Conservation (phyloP, 148 eudicot genomes). For the Mesembryanthemum crystallinum region DNA sequence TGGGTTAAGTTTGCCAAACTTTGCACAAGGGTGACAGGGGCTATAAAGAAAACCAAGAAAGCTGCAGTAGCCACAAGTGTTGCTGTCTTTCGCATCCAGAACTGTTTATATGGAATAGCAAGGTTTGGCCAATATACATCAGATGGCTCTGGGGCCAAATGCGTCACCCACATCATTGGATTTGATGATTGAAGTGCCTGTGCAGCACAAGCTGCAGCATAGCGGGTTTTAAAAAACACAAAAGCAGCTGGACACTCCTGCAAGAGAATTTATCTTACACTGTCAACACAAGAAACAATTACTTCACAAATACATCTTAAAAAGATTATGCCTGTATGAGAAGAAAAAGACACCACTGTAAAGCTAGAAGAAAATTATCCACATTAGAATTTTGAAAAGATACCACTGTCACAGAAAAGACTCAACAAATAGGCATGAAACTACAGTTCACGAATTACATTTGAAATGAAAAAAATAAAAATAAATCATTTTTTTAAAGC, state of each 20-base stretch:
- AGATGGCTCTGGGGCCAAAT: conserved; percentile 74
- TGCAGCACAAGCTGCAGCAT: conserved; percentile 82
- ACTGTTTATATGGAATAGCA: conserved; percentile 68
- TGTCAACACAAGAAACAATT: background rate
- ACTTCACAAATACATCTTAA: conserved; percentile 1
- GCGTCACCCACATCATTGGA: conserved; percentile 92
- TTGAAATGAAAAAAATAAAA: too few relatives aligned
- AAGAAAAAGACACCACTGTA: background rate
- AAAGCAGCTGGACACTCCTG: conserved; percentile 93
- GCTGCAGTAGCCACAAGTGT: conserved; percentile 55
- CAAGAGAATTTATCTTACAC: conserved; percentile 17
- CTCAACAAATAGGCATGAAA: too few relatives aligned
- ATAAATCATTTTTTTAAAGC: too few relatives aligned
- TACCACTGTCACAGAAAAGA: background rate
- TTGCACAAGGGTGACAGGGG: conserved; percentile 75
- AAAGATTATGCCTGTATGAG: background rate
- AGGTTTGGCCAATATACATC: conserved; percentile 88
- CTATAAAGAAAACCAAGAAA: conserved; percentile 61
- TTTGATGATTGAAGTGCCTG: conserved; percentile 63
- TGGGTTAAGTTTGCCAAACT: conserved; percentile 63
- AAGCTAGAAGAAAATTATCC: background rate
- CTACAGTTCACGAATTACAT: too few relatives aligned
- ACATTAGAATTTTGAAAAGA: background rate
- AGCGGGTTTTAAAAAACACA: conserved; percentile 83
- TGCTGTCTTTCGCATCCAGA: conserved; percentile 82